A percentile compares a stretch with the other conserved stretches of the same genome.
phyloP scores from a whole-genome alignment of 1,284 basidiomycete genomes.

The Agroathelia rolfsii region DNA sequence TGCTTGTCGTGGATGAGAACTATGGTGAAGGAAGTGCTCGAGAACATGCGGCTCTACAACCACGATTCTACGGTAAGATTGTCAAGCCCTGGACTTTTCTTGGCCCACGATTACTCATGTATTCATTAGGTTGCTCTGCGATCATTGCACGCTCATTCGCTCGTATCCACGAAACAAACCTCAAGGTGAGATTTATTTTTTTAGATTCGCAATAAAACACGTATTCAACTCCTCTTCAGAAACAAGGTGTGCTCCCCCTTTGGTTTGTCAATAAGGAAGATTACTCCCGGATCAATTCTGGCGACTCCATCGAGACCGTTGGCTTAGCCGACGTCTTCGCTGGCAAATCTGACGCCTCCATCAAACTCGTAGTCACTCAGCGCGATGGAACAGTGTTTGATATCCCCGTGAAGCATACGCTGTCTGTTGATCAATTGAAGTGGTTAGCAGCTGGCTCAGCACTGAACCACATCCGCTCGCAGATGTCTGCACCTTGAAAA shows the following conservation, averaged over 20 bases:
- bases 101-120: constrained; percentile 2
- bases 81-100: background rate
- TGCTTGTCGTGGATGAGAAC: constrained; percentile 91
- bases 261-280: constrained; percentile 86
- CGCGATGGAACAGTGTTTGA: constrained; percentile 53
- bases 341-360: constrained; percentile 36
- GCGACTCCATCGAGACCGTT: constrained; percentile 45
- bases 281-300: constrained; percentile 74
- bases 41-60: constrained; percentile 96
- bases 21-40: constrained; percentile 98
- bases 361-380: constrained; percentile 67
- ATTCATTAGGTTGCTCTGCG: constrained; percentile 61
- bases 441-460: constrained; percentile 85
- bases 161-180: constrained; percentile 96
- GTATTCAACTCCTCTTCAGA: constrained; percentile 35
- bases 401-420: constrained; percentile 75
- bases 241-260: constrained; percentile 89
- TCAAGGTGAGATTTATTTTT: constrained; percentile 54
- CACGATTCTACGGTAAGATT: constrained; percentile 79
- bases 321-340: constrained; percentile 37
- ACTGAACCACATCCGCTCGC: constrained; percentile 71
- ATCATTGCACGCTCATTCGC: constrained; percentile 91
- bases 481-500: no score
- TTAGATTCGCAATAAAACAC: constrained; percentile 2
- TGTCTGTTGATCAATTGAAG: constrained; percentile 81